These are phyloP conservation scores for Haematococcus lacustris DNA, from an alignment of 139 green algal species.

Conservation along the genomic window DNA sequence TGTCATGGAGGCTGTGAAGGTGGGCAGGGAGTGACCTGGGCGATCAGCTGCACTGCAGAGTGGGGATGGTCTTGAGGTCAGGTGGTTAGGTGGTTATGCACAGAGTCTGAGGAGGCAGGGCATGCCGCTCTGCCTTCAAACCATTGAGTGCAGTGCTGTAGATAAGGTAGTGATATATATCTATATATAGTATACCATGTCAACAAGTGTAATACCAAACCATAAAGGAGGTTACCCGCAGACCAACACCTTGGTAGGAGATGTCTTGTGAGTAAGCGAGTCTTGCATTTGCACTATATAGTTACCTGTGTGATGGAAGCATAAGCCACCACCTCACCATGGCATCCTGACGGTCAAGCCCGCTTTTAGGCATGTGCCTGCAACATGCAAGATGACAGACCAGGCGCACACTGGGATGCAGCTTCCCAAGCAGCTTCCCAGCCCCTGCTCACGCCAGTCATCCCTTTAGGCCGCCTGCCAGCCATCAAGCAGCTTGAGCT, in stretches of 20 bases:
- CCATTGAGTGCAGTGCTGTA: neutral
- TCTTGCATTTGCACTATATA: too few species aligned
- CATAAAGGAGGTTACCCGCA: too few species aligned
- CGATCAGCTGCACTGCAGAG: too few species aligned
- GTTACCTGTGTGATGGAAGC: too few species aligned
- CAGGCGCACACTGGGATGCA: neutral
- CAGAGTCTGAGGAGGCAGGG: too few species aligned
- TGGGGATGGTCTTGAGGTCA: neutral
- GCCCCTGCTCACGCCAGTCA: neutral
- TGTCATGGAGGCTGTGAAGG: constrained; percentile 9
- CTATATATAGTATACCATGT: neutral
- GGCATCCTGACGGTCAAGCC: neutral
- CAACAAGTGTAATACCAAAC: too few species aligned
- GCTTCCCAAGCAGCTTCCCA: neutral
- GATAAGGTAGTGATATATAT: neutral
- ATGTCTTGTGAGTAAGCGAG: too few species aligned
- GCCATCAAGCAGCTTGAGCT: too few species aligned
- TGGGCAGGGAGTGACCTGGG: neutral
- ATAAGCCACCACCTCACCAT: too few species aligned
- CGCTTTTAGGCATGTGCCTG: neutral
- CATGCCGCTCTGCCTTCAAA: too few species aligned
- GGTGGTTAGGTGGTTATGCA: neutral
- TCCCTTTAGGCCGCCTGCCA: too few species aligned
- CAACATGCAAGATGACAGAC: neutral
- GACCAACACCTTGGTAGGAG: too few species aligned